Percentiles rank a stretch among this genome's conserved stretches.
Evolutionary conservation across 257 asterid genomes (phyloP).

Genomic region (Thymus mandschuricus): DNA sequence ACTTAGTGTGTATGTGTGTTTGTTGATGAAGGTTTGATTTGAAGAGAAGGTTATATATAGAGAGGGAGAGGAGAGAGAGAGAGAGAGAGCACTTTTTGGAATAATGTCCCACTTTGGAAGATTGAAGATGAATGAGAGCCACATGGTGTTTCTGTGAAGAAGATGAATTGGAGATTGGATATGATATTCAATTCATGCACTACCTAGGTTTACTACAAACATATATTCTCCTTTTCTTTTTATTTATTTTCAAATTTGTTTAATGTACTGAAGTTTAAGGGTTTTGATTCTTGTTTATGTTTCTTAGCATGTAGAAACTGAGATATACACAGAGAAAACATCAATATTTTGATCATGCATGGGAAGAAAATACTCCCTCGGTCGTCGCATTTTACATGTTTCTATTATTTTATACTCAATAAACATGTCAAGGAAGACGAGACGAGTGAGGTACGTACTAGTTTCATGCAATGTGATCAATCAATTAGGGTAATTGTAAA

Average conservation of each 20-base stretch:
- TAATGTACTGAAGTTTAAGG: background rate
- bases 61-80: constrained; percentile 1
- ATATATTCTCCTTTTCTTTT: constrained; percentile 22
- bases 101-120: background rate
- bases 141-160: constrained; percentile 32
- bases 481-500: background rate
- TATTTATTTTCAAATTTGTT: no score
- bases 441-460: background rate
- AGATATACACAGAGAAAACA: background rate
- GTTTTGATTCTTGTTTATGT: background rate
- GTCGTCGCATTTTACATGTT: no score
- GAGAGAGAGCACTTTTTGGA: background rate
- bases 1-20: background rate
- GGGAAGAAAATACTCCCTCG: no score
- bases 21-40: background rate
- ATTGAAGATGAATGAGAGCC: constrained; percentile 26
- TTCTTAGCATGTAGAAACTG: background rate
- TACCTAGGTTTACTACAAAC: constrained; percentile 10
- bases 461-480: background rate
- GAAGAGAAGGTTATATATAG: constrained; percentile 24
- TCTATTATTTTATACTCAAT: no score
- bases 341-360: background rate
- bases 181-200: no score
- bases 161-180: background rate
- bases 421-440: no score